Evolutionary conservation across 495 filamentous ascomycete genomes (phyloP).

Genomic region (Staphylotrichum tortipilum): DNA sequence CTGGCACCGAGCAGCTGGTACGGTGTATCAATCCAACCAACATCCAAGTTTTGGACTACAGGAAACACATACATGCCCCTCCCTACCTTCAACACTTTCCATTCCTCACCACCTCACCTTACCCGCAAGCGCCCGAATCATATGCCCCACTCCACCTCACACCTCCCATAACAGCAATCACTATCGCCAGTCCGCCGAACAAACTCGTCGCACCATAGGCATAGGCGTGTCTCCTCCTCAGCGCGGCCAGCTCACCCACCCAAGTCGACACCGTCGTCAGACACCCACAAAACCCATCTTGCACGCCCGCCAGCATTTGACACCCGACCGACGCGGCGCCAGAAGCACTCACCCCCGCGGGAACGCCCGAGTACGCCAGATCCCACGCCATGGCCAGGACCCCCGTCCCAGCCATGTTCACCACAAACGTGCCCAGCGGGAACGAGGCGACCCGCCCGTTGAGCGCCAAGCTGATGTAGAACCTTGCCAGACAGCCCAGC

Average conservation of each 20-base stretch:
- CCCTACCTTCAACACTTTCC: too few species aligned
- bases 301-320: constrained; percentile 72
- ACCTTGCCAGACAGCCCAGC: constrained; percentile 66
- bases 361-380: constrained; percentile 51
- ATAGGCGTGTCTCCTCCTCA: constrained; percentile 62
- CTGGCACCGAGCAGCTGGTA: too few species aligned
- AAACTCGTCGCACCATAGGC: constrained; percentile 66
- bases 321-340: constrained; percentile 62
- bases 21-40: too few species aligned
- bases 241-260: constrained; percentile 67
- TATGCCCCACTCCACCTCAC: constrained; percentile 68
- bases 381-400: constrained; percentile 61
- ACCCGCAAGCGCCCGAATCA: constrained; percentile 7
- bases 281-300: constrained; percentile 88
- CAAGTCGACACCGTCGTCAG: constrained; percentile 91
- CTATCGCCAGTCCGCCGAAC: constrained; percentile 49
- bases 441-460: constrained; percentile 63
- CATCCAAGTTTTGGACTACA: too few species aligned
- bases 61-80: too few species aligned
- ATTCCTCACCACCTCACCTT: too few species aligned
- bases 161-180: constrained; percentile 73
- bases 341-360: constrained; percentile 29
- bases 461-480: constrained; percentile 57
- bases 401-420: constrained; percentile 69
- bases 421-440: constrained; percentile 80